phyloP scores from a whole-genome alignment of 495 filamentous ascomycete species.

The Articulospora tetracladia region DNA sequence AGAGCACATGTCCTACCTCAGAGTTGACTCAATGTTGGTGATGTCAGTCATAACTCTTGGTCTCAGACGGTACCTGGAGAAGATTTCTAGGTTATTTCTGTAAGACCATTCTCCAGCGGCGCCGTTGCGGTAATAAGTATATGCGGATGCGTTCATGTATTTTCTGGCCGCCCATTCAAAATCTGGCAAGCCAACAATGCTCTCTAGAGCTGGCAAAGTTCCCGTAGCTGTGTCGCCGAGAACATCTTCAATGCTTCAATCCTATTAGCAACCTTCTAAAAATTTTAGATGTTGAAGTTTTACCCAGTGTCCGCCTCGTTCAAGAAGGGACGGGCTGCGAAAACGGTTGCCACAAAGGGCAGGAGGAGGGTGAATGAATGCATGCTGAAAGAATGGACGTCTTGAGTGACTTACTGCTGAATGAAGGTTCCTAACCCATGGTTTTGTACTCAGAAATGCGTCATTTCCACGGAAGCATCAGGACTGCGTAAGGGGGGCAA shows the following conservation, averaged over 20 bases:
- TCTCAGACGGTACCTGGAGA: constrained; percentile 25
- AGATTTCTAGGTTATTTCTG: constrained; percentile 37
- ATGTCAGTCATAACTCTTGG: constrained; percentile 31
- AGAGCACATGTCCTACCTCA: constrained; percentile 13
- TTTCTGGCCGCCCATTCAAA: constrained; percentile 33
- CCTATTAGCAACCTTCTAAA: not conserved
- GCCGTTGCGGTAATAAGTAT: constrained; percentile 39
- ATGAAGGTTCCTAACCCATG: not conserved
- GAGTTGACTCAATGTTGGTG: constrained; percentile 29
- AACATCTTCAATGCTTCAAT: not conserved
- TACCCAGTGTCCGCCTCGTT: constrained; percentile 1
- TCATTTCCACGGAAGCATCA: not conserved
- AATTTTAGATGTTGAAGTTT: not conserved
- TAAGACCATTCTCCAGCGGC: constrained; percentile 39
- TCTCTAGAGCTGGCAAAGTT: constrained; percentile 24
- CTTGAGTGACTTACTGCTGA: not conserved
- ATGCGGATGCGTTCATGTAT: constrained; percentile 26
- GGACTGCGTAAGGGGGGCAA: not conserved
- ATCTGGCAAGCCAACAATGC: constrained; percentile 32
- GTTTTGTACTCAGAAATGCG: not conserved
- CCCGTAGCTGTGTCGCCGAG: not conserved
- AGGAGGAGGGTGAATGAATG: not conserved
- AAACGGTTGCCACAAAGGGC: not conserved
- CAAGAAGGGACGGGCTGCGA: constrained; percentile 1
- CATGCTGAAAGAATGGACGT: not conserved